These are phyloP conservation scores for Kodamaea fukazawae DNA, from an alignment of 805 yeast species.

Conservation along the genomic window DNA sequence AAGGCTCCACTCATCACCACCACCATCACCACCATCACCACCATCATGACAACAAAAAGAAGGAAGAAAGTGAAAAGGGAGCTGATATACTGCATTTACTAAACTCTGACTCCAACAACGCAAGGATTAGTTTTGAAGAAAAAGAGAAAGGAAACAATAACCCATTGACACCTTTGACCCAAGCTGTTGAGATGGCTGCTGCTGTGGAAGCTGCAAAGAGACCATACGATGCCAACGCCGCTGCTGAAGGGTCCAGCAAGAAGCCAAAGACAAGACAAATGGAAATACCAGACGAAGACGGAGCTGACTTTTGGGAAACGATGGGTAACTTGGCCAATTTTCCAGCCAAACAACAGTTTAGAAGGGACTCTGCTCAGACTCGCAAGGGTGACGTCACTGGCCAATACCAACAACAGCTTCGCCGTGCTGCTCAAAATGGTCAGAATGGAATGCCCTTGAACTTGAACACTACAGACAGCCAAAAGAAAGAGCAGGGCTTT, in stretches of 20 bases:
- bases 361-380: background rate
- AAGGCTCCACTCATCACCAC: conserved; percentile 21
- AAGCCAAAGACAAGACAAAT: conserved; percentile 4
- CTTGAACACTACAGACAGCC: background rate
- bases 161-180: conserved; percentile 37
- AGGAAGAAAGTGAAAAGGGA: conserved; percentile 1
- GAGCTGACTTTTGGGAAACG: conserved; percentile 69
- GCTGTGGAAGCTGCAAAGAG: conserved; percentile 26
- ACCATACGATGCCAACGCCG: conserved; percentile 3
- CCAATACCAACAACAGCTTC: conserved; percentile 7
- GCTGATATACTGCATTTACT: conserved; percentile 45
- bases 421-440: conserved; percentile 1
- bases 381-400: background rate
- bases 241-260: conserved; percentile 7
- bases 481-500: conserved; percentile 4
- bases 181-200: conserved; percentile 39
- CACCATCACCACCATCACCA: conserved; percentile 33
- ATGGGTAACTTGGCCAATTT: conserved; percentile 53
- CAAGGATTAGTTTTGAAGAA: background rate
- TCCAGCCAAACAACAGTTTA: conserved; percentile 17
- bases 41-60: conserved; percentile 13
- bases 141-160: conserved; percentile 3
- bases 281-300: conserved; percentile 46
- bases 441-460: background rate
- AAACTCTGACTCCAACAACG: conserved; percentile 25